phyloP scores from a whole-genome alignment of 495 filamentous ascomycete genomes.

The Aspergillus biplanus region DNA sequence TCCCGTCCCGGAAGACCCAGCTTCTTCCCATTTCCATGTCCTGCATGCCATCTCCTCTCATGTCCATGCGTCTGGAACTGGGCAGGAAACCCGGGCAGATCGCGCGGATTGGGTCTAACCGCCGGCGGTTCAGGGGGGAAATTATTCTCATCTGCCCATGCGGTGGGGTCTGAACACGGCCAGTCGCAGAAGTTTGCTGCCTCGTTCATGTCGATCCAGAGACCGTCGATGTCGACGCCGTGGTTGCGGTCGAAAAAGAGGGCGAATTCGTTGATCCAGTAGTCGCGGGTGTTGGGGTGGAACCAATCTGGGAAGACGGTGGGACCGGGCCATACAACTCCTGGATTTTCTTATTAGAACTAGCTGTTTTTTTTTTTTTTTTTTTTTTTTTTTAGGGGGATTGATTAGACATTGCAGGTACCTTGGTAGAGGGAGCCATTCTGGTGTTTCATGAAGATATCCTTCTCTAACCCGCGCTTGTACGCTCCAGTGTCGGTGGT shows the following conservation, averaged over 20 bases:
- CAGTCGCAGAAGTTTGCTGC: slow-evolving; percentile 73
- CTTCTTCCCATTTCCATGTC: slow-evolving; percentile 25
- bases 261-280: slow-evolving; percentile 75
- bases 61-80: slow-evolving; percentile 65
- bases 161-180: slow-evolving; percentile 70
- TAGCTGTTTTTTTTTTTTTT: too few species aligned
- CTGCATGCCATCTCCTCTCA: slow-evolving; percentile 21
- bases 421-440: slow-evolving; percentile 74
- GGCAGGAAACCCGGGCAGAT: slow-evolving; percentile 71
- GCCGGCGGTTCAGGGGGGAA: slow-evolving; percentile 69
- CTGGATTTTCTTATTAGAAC: too few species aligned
- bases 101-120: slow-evolving; percentile 61
- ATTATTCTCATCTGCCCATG: slow-evolving; percentile 52
- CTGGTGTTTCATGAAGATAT: slow-evolving; percentile 64
- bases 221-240: slow-evolving; percentile 81
- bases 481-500: slow-evolving; percentile 63
- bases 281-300: slow-evolving; percentile 62
- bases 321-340: slow-evolving; percentile 83
- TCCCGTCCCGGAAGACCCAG: slow-evolving; percentile 65
- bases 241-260: slow-evolving; percentile 65
- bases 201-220: slow-evolving; percentile 92
- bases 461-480: slow-evolving; percentile 61
- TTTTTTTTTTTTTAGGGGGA: background rate
- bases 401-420: slow-evolving; percentile 12
- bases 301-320: slow-evolving; percentile 89